Percentiles rank a stretch among this genome's conserved stretches.
Evolutionary conservation across 2,329 filamentous ascomycete genomes (phyloP).

Genomic region (Diaporthe destruens): DNA sequence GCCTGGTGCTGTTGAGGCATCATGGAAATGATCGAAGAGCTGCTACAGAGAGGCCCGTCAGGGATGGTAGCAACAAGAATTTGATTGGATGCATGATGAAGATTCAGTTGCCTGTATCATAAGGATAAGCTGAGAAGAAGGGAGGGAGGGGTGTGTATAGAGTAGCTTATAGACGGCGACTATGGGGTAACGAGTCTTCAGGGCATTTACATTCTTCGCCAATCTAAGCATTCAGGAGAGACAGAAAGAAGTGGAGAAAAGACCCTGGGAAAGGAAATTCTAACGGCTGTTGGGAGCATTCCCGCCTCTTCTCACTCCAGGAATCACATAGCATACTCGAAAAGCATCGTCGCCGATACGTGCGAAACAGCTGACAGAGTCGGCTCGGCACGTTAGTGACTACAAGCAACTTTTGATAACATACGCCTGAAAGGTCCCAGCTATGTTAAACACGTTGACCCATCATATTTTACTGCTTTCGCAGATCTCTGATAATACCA

Average conservation of each 20-base stretch:
- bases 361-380: neutral
- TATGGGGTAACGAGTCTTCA: neutral
- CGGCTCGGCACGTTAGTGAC: no score
- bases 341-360: neutral
- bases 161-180: neutral
- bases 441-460: no score
- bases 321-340: no score
- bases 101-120: neutral
- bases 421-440: neutral
- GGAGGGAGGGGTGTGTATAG: neutral
- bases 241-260: conserved; percentile 12
- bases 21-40: neutral
- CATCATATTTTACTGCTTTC: no score
- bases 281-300: neutral
- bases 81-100: conserved; percentile 23
- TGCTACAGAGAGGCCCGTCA: neutral
- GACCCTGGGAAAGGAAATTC: neutral
- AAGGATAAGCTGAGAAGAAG: neutral
- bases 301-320: no score
- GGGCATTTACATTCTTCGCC: neutral
- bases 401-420: neutral
- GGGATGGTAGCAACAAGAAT: neutral
- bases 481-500: no score
- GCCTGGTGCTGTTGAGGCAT: conserved; percentile 13
- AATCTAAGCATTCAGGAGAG: conserved; percentile 21